phyloP scores from a whole-genome alignment of 2,329 filamentous ascomycete genomes.

The Hirsutella minnesotensis region DNA sequence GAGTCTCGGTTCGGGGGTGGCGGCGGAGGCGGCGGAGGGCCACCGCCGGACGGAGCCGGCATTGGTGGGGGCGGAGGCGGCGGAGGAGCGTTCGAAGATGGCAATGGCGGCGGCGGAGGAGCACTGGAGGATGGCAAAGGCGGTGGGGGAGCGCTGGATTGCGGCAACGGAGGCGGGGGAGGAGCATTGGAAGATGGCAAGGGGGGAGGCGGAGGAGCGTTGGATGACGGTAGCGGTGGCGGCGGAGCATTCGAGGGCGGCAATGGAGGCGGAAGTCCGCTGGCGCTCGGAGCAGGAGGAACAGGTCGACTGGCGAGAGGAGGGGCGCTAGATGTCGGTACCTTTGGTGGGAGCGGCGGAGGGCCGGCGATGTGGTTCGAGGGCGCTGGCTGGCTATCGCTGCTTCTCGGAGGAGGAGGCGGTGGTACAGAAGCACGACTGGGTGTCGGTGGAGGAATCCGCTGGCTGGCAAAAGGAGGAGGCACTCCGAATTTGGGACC shows the following conservation, averaged over 20 bases:
- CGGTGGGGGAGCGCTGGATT: slow-evolving; percentile 19
- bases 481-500: slow-evolving; percentile 60
- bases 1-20: slow-evolving; percentile 47
- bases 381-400: slow-evolving; percentile 14
- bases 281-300: slow-evolving; percentile 37
- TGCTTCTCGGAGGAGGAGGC: slow-evolving; percentile 44
- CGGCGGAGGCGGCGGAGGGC: slow-evolving; percentile 36
- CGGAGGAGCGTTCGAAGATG: slow-evolving; percentile 19
- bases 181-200: slow-evolving; percentile 16
- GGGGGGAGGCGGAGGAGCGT: slow-evolving; percentile 23
- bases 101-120: slow-evolving; percentile 21
- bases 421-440: slow-evolving; percentile 61
- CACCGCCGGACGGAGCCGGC: slow-evolving; percentile 13
- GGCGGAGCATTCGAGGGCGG: slow-evolving; percentile 23
- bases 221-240: slow-evolving; percentile 33
- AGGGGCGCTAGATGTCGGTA: slow-evolving; percentile 30
- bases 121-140: slow-evolving; percentile 27
- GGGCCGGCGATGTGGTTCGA: slow-evolving; percentile 13
- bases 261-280: slow-evolving; percentile 23
- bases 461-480: slow-evolving; percentile 63
- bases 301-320: slow-evolving; percentile 37
- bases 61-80: slow-evolving; percentile 9
- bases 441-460: slow-evolving; percentile 64
- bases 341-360: slow-evolving; percentile 37
- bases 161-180: slow-evolving; percentile 18